These are phyloP conservation scores for Colletotrichum agaves DNA, from an alignment of 2,329 filamentous ascomycete species.

Conservation along the genomic window DNA sequence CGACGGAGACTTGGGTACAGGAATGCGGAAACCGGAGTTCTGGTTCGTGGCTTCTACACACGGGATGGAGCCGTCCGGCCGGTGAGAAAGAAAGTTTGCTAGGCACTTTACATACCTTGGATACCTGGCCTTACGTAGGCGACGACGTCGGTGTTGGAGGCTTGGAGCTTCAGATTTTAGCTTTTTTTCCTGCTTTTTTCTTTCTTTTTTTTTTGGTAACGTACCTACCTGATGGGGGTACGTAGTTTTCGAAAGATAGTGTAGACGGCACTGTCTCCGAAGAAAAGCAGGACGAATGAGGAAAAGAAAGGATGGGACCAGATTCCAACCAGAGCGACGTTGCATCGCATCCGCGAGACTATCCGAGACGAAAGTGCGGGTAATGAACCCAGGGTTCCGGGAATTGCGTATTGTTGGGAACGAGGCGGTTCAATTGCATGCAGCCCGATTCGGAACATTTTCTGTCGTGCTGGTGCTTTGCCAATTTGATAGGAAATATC, in stretches of 20 bases:
- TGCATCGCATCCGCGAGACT: neutral
- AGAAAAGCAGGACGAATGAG: neutral
- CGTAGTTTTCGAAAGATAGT: neutral
- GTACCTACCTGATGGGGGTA: no score
- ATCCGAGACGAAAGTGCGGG: constrained; percentile 8
- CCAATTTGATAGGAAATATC: constrained; percentile 8
- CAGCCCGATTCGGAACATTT: neutral
- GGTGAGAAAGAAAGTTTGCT: constrained; percentile 27
- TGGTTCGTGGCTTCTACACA: constrained; percentile 18
- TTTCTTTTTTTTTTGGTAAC: no score
- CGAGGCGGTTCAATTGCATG: neutral
- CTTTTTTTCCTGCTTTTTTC: no score
- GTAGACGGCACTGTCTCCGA: neutral
- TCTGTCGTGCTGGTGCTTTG: constrained; percentile 7
- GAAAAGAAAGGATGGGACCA: neutral
- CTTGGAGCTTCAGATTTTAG: no score
- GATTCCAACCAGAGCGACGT: constrained; percentile 10
- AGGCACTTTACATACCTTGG: constrained; percentile 12
- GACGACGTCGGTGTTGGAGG: neutral
- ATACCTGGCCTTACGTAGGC: constrained; percentile 1
- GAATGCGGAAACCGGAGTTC: neutral
- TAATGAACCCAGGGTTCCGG: constrained; percentile 22
- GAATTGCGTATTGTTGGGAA: constrained; percentile 1
- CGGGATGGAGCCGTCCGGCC: constrained; percentile 9
- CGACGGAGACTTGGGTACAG: neutral